A percentile compares a stretch with the other conserved stretches of the same genome.
These are phyloP conservation scores for Saccharum officinarum DNA, from an alignment of 176 grass and related monocot species.

Conservation along the genomic window DNA sequence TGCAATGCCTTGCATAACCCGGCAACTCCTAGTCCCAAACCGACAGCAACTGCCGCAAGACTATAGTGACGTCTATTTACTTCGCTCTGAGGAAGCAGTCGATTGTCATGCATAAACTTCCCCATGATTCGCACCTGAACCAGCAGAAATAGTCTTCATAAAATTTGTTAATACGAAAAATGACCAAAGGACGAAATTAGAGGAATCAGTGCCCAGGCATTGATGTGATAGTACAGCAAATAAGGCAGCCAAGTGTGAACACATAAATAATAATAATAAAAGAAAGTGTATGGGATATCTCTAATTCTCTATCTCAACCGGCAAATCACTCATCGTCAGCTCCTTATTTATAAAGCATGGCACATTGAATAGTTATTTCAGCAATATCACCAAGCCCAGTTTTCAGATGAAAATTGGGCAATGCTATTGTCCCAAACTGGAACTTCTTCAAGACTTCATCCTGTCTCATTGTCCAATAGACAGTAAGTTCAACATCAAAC, in stretches of 20 bases:
- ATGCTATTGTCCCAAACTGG: neutral
- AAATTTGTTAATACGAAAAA: neutral
- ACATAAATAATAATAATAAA: neutral
- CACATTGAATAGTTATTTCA: neutral
- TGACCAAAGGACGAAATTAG: neutral
- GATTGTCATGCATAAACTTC: slow-evolving; percentile 42
- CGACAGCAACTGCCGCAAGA: slow-evolving; percentile 46
- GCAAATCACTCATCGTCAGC: neutral
- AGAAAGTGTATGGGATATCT: neutral
- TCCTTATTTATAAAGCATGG: neutral
- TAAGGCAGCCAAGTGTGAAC: neutral
- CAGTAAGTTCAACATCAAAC: no score
- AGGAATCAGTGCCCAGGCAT: neutral
- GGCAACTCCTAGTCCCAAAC: slow-evolving; percentile 67
- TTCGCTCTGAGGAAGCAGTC: slow-evolving; percentile 15
- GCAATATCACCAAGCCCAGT: neutral
- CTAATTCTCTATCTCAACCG: neutral
- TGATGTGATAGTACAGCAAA: neutral
- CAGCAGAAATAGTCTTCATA: slow-evolving; percentile 13
- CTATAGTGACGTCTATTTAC: slow-evolving; percentile 31
- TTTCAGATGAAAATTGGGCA: neutral
- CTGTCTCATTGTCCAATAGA: neutral
- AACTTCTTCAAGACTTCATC: neutral
- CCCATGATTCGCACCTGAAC: slow-evolving; percentile 36
- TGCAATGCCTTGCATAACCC: slow-evolving; percentile 53